Evolutionary conservation across 352 stramenopile genomes (phyloP), one percentile per base, ranked within the genome.

Genomic region (Pythium pectinolyticum): DNA sequence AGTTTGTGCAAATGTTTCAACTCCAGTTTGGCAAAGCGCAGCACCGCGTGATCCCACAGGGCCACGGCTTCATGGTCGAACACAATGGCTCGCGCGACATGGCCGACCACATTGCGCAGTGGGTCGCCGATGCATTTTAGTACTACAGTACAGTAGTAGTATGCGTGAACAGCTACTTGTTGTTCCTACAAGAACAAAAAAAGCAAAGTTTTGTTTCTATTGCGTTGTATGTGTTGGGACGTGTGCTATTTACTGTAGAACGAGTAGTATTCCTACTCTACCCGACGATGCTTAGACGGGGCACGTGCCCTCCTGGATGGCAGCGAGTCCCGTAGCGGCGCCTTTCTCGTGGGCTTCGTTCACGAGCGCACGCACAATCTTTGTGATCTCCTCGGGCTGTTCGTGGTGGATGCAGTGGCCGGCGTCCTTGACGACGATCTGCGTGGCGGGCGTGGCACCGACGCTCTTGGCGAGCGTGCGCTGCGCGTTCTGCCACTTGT

Each of bases 1-100:
- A 86, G 43, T 84, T 84, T 41, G 61, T 80, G 61, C 75, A 88
- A 43, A 46, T 82, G 27, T 85, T 84, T 41, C 75, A 86, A 47
- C 57, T 79, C 25, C 63, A 66, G 34, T 90, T 89, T 50, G 54
- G 63, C 8, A 71, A 75, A 3, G 74, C 71, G 6, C 66, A 71
- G 17, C 78, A 88, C 57, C 73, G 75, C 19, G 53, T 88, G 39
- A 69, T 90, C 15, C 72, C 77, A 2, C 75, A 89, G 69, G 63
- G 64, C 45, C 83, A 92, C 43, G 83, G 75, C n/a, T 92, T 92
- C 58, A 92, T 92, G 83, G 88, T 90, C 78, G 80, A 86, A 32
- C 28, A 22, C 0, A 76, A 87, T 28, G 83, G 83, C 43, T 80
- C 80, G 62, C 66, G 70, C 14, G 79, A 87, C 50, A 92, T 92